These are phyloP conservation scores for Sclerotinia glacialis DNA, from an alignment of 2,329 filamentous ascomycete genomes.

Conservation along the genomic window DNA sequence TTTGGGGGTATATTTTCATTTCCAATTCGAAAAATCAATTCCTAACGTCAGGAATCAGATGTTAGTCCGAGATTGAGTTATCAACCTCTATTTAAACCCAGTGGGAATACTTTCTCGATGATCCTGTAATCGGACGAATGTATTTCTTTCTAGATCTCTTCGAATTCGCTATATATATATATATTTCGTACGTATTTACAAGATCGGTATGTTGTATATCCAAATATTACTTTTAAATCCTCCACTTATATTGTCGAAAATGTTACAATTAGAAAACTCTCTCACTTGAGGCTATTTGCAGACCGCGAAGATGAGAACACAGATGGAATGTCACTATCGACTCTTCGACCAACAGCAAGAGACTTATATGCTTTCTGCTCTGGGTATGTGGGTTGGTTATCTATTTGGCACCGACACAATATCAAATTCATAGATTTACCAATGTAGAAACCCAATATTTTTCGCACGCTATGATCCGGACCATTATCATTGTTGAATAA, in stretches of 20 bases:
- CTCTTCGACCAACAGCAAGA: neutral
- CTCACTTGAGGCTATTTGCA: neutral
- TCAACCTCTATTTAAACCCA: neutral
- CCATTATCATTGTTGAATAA: too few species aligned
- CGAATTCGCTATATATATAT: neutral
- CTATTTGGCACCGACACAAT: too few species aligned
- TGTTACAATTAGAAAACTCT: neutral
- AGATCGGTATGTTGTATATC: too few species aligned
- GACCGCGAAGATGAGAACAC: neutral
- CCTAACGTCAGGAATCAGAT: neutral
- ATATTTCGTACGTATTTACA: neutral
- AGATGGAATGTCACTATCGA: too few species aligned
- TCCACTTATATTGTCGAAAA: neutral
- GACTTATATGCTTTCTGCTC: too few species aligned
- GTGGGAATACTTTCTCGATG: neutral
- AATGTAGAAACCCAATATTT: too few species aligned
- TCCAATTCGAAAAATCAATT: neutral
- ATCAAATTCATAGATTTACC: too few species aligned
- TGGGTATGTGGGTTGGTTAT: too few species aligned
- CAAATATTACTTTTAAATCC: neutral
- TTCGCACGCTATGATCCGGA: too few species aligned
- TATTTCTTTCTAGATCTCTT: neutral
- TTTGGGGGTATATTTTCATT: rapidly evolving
- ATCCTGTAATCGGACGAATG: neutral
- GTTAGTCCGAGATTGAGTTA: neutral